Evolutionary conservation across 1,284 basidiomycete genomes (phyloP).

Genomic region (Malassezia psittaci): DNA sequence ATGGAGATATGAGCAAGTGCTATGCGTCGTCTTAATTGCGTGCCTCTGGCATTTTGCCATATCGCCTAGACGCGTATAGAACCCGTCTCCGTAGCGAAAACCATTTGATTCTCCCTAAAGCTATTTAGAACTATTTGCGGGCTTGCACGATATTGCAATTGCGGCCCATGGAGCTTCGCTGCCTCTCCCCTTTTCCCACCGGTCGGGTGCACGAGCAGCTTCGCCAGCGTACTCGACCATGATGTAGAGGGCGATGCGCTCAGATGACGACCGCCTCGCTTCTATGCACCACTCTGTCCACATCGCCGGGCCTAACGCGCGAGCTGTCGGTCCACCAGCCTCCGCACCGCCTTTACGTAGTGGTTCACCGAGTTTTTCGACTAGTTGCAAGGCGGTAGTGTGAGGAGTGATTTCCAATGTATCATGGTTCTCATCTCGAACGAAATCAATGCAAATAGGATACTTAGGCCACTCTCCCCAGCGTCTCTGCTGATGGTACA

Average conservation of each 20-base stretch:
- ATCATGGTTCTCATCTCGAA: neutral
- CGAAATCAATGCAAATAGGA: neutral
- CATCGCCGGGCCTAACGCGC: conserved; percentile 4
- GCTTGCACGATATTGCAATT: neutral
- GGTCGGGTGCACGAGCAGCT: neutral
- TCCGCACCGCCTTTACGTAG: conserved; percentile 12
- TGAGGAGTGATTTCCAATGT: neutral
- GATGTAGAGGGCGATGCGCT: neutral
- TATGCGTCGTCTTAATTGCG: neutral
- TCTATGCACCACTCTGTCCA: conserved; percentile 9
- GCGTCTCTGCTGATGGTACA: conserved; percentile 10
- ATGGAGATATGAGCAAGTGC: conserved; percentile 1
- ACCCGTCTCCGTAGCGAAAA: too few relatives aligned
- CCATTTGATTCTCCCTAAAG: neutral
- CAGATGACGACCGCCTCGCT: neutral
- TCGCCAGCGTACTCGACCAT: conserved; percentile 4
- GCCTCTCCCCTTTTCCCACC: conserved; percentile 9
- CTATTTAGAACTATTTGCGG: neutral
- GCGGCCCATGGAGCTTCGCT: conserved; percentile 4
- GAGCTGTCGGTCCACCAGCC: neutral
- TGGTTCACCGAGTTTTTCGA: conserved; percentile 9
- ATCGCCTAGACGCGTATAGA: neutral
- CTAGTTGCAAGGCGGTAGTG: conserved; percentile 3
- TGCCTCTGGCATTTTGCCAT: neutral
- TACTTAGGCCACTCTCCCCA: conserved; percentile 5